These are phyloP conservation scores for Panellus pusillus DNA, from an alignment of 768 basidiomycete genomes.

Conservation along the genomic window DNA sequence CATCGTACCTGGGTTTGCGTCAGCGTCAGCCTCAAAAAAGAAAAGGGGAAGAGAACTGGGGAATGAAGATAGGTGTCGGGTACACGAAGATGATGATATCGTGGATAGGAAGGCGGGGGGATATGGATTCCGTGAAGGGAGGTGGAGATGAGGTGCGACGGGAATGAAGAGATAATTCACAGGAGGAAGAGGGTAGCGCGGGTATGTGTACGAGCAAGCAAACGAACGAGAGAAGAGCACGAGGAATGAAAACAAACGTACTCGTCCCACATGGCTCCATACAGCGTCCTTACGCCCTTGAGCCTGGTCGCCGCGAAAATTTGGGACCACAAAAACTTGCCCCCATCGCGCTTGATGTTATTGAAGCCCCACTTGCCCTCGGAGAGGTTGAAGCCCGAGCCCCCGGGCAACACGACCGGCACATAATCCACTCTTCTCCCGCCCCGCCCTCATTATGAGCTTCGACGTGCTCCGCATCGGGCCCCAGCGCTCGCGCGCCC, in stretches of 20 bases:
- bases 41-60: too few relatives aligned
- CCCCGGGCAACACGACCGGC: slow-evolving; percentile 82
- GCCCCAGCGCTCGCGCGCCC: slow-evolving; percentile 60
- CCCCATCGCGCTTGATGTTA: slow-evolving; percentile 68
- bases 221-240: slow-evolving; percentile 8
- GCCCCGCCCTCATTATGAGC: slow-evolving; percentile 39
- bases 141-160: too few relatives aligned
- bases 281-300: slow-evolving; percentile 37
- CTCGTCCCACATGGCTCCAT: slow-evolving; percentile 81
- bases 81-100: too few relatives aligned
- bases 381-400: slow-evolving; percentile 73
- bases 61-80: too few relatives aligned
- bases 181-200: too few relatives aligned
- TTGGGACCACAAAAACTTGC: slow-evolving; percentile 79
- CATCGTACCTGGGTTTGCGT: slow-evolving; percentile 59
- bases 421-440: slow-evolving; percentile 70
- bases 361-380: slow-evolving; percentile 74
- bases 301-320: slow-evolving; percentile 64
- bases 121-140: too few relatives aligned
- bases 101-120: too few relatives aligned
- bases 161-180: too few relatives aligned
- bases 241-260: slow-evolving; percentile 27
- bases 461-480: slow-evolving; percentile 61
- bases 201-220: not conserved
- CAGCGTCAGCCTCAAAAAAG: too few relatives aligned